Percentiles rank a stretch among this genome's conserved stretches.
Conservation (phyloP, 2,329 filamentous ascomycete genomes). For the Rasamsonia emersonii region DNA sequence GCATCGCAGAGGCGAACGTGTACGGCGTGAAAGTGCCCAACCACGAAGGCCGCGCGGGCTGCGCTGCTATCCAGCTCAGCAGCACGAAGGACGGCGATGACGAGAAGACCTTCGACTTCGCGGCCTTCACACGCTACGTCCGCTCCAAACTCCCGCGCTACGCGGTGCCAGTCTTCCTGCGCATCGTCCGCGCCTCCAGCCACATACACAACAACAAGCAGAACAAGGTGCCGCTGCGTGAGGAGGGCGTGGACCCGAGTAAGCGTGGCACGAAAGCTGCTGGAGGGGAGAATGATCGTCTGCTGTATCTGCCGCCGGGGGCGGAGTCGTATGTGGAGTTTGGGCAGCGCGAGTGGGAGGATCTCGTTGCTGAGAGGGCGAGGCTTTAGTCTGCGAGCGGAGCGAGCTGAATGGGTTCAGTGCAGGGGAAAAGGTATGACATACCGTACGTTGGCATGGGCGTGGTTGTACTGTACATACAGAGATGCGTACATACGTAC, state of each 20-base stretch:
- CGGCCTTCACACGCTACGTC: slow-evolving; percentile 50
- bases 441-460: not conserved
- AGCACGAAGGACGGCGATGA: too few relatives aligned
- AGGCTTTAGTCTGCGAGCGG: too few relatives aligned
- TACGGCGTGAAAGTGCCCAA: slow-evolving; percentile 59
- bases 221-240: slow-evolving; percentile 62
- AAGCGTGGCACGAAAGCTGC: slow-evolving; percentile 37
- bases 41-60: slow-evolving; percentile 61
- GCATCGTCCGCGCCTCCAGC: slow-evolving; percentile 44
- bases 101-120: slow-evolving; percentile 48
- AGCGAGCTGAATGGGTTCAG: too few relatives aligned
- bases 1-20: slow-evolving; percentile 58
- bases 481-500: too few relatives aligned
- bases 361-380: slow-evolving; percentile 36
- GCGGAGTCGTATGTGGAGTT: slow-evolving; percentile 52
- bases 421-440: not conserved
- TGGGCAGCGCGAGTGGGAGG: slow-evolving; percentile 50
- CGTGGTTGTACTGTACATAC: too few relatives aligned
- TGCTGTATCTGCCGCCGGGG: slow-evolving; percentile 43
- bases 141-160: slow-evolving; percentile 58
- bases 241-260: slow-evolving; percentile 55
- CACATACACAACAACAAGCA: slow-evolving; percentile 65
- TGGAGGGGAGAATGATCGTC: slow-evolving; percentile 35
- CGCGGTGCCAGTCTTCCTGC: slow-evolving; percentile 65
- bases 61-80: slow-evolving; percentile 50